These are phyloP conservation scores for Exophiala lecanii-corni DNA, from an alignment of 2,329 filamentous ascomycete genomes.

Conservation along the genomic window DNA sequence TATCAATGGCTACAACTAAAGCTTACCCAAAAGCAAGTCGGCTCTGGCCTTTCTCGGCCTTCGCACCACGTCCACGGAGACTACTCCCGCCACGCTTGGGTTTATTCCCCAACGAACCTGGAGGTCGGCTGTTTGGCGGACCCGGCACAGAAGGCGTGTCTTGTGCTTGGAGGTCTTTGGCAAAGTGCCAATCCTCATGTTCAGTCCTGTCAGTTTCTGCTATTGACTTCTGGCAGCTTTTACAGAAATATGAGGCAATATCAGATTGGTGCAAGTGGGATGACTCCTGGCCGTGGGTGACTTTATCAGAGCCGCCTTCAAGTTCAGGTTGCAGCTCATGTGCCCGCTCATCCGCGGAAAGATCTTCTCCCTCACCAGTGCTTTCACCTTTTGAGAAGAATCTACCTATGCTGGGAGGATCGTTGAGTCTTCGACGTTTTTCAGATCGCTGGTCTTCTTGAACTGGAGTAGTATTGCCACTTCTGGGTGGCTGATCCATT, in stretches of 20 bases:
- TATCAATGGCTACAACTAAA: no score
- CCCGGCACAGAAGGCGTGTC: conserved; percentile 42
- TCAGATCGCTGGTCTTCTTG: conserved; percentile 29
- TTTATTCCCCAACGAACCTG: conserved; percentile 11
- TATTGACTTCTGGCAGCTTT: conserved; percentile 61
- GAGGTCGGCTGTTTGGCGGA: conserved; percentile 22
- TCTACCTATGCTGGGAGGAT: conserved; percentile 51
- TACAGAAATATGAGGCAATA: conserved; percentile 48
- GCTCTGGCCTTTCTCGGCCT: conserved; percentile 25
- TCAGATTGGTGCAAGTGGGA: conserved; percentile 10
- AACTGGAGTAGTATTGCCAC: conserved; percentile 19
- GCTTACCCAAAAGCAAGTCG: conserved; percentile 25
- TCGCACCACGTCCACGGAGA: conserved; percentile 17
- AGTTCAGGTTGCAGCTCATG: conserved; percentile 6
- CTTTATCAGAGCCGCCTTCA: conserved; percentile 16
- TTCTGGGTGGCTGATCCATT: conserved; percentile 32
- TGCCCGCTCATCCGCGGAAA: conserved; percentile 19
- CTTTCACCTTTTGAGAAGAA: conserved; percentile 51
- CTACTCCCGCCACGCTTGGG: conserved; percentile 16
- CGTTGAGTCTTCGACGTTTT: conserved; percentile 45
- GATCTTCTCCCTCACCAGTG: conserved; percentile 28
- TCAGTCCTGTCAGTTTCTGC: conserved; percentile 59
- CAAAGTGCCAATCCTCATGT: conserved; percentile 93
- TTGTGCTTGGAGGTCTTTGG: conserved; percentile 72
- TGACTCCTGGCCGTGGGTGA: conserved; percentile 14